Percentiles rank a stretch among this genome's conserved stretches.
These are phyloP conservation scores for Beauveria medogensis DNA, from an alignment of 2,329 filamentous ascomycete species.

Conservation along the genomic window DNA sequence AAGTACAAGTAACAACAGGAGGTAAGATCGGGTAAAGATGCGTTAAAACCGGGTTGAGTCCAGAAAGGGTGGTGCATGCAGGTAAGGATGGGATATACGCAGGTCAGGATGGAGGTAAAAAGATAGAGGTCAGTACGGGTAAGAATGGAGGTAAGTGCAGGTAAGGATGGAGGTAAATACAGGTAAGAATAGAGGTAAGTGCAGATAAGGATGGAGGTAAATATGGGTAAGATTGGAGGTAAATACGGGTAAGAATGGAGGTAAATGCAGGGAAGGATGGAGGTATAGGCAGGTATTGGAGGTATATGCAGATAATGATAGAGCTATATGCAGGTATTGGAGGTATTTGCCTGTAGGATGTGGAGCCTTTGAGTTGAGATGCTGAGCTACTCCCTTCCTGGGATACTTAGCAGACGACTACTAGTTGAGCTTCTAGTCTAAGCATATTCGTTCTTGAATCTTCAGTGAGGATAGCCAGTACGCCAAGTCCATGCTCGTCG, in stretches of 20 bases:
- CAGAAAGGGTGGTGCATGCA: neutral
- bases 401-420: neutral
- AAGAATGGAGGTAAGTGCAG: neutral
- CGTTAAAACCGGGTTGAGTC: neutral
- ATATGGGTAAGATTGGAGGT: neutral
- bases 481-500: neutral
- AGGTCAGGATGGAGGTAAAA: neutral
- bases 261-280: no score
- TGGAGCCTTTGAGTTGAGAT: neutral
- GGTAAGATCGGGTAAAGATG: neutral
- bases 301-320: neutral
- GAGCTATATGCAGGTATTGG: neutral
- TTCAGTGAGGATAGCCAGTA: neutral
- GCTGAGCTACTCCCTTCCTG: neutral
- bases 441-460: neutral
- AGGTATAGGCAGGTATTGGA: neutral
- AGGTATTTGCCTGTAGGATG: neutral
- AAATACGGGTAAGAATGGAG: neutral
- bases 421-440: neutral
- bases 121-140: neutral
- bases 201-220: neutral
- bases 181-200: neutral
- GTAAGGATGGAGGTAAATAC: neutral
- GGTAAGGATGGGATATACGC: neutral
- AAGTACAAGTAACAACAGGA: neutral